A percentile compares a stretch with the other conserved stretches of the same genome.
Conservation (phyloP, 1,284 basidiomycete genomes). For the Lignosus rhinocerotis region DNA sequence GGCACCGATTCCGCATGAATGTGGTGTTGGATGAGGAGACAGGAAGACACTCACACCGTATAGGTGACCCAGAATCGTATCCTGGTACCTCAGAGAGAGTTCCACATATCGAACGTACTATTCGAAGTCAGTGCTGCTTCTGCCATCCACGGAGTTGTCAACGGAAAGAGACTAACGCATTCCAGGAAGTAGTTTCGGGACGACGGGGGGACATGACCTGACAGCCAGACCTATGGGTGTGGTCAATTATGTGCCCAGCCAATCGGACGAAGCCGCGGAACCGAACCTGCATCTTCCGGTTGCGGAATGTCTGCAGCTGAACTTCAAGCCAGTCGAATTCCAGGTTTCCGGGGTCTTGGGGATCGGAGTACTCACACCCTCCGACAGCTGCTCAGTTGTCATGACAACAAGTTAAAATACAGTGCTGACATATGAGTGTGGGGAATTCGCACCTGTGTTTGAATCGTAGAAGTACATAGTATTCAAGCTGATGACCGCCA, state of each 20-base stretch:
- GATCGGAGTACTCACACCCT: slow-evolving; percentile 63
- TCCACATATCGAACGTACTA: slow-evolving; percentile 85
- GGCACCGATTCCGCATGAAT: slow-evolving; percentile 11
- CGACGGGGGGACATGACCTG: slow-evolving; percentile 80
- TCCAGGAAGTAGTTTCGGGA: slow-evolving; percentile 82
- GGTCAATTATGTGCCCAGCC: slow-evolving; percentile 19
- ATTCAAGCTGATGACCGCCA: slow-evolving; percentile 87
- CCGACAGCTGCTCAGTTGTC: slow-evolving; percentile 47
- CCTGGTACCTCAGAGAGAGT: slow-evolving; percentile 81
- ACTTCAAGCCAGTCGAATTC: slow-evolving; percentile 92
- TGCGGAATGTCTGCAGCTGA: slow-evolving; percentile 73
- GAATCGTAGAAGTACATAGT: slow-evolving; percentile 93
- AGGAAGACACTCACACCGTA: slow-evolving; percentile 64
- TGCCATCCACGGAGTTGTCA: slow-evolving; percentile 9
- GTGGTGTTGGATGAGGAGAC: slow-evolving; percentile 1
- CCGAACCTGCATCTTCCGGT: slow-evolving; percentile 75
- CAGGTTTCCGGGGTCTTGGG: slow-evolving; percentile 78
- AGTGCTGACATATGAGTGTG: slow-evolving; percentile 11
- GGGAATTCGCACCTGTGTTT: slow-evolving; percentile 69
- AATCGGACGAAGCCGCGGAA: slow-evolving; percentile 12
- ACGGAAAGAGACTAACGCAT: slow-evolving; percentile 58
- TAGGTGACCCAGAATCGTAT: slow-evolving; percentile 88
- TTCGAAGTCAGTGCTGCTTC: slow-evolving; percentile 15
- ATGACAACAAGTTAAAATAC: slow-evolving; percentile 25
- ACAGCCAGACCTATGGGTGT: slow-evolving; percentile 36